A percentile compares a stretch with the other conserved stretches of the same genome.
These are phyloP conservation scores for Theileria parva DNA, from an alignment of 169 alveolate genomes.

Conservation along the genomic window DNA sequence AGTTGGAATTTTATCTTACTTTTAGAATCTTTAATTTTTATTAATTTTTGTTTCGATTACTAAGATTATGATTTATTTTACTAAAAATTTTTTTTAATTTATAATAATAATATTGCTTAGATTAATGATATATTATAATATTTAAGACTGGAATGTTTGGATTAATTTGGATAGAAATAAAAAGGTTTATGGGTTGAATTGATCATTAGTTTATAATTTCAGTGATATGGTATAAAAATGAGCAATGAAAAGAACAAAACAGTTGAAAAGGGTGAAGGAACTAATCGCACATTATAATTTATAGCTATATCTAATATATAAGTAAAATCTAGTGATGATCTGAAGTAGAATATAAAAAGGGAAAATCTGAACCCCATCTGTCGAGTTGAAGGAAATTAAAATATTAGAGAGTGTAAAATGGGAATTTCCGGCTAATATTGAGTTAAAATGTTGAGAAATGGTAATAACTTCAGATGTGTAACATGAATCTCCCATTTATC, in stretches of 20 bases:
- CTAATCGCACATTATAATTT: not conserved
- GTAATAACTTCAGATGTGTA: slow-evolving; percentile 11
- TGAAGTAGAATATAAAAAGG: not conserved
- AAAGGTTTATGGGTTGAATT: no score
- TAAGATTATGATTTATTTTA: not conserved
- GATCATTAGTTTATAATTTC: not conserved
- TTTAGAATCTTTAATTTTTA: not conserved
- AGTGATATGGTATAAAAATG: not conserved
- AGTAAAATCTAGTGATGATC: not conserved
- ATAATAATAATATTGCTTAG: not conserved
- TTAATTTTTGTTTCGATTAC: not conserved
- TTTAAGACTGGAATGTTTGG: not conserved
- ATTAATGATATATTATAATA: no score
- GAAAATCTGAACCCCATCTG: not conserved
- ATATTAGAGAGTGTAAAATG: not conserved
- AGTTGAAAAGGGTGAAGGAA: not conserved
- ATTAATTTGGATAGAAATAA: not conserved
- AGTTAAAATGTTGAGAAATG: slow-evolving; percentile 10
- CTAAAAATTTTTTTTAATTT: no score
- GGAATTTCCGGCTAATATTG: not conserved
- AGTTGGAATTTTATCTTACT: no score
- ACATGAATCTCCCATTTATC: slow-evolving; percentile 24
- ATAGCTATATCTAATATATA: not conserved
- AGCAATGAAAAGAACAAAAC: not conserved
- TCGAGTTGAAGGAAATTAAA: not conserved